These are phyloP conservation scores for Aegilops tauschii DNA, from an alignment of 176 grass and related monocot species.

Conservation along the genomic window DNA sequence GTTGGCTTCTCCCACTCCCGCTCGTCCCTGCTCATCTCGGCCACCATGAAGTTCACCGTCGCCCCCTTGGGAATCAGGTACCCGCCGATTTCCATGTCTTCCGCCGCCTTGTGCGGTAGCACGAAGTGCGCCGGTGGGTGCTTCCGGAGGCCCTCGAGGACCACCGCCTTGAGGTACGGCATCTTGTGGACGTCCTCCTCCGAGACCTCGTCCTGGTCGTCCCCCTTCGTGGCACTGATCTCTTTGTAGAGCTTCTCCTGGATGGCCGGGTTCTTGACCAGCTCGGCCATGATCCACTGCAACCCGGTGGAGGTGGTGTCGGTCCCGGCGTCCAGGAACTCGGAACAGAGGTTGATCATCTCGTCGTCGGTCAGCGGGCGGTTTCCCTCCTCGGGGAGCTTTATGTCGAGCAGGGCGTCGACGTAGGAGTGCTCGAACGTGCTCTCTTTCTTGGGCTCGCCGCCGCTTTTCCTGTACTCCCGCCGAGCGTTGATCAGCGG, in stretches of 20 bases:
- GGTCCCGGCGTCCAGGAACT: slow-evolving; percentile 56
- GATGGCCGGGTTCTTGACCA: slow-evolving; percentile 43
- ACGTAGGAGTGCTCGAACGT: slow-evolving; percentile 40
- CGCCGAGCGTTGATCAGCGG: slow-evolving; percentile 39
- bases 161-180: slow-evolving; percentile 53
- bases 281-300: slow-evolving; percentile 67
- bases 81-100: slow-evolving; percentile 29
- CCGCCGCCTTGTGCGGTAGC: slow-evolving; percentile 37
- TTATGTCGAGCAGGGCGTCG: slow-evolving; percentile 46
- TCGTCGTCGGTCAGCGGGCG: slow-evolving; percentile 38
- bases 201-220: background rate
- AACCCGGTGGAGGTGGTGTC: slow-evolving; percentile 60
- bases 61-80: slow-evolving; percentile 50
- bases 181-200: slow-evolving; percentile 40
- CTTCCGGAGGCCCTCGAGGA: slow-evolving; percentile 53
- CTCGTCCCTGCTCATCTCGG: slow-evolving; percentile 33
- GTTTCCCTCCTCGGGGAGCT: slow-evolving; percentile 27
- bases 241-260: slow-evolving; percentile 41
- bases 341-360: slow-evolving; percentile 35
- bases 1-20: slow-evolving; percentile 36
- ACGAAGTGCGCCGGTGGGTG: slow-evolving; percentile 54
- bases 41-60: slow-evolving; percentile 46
- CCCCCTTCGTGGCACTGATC: background rate
- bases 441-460: slow-evolving; percentile 2
- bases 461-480: background rate